phyloP scores from a whole-genome alignment of 331 rosid species.

The Quercus phellos region DNA sequence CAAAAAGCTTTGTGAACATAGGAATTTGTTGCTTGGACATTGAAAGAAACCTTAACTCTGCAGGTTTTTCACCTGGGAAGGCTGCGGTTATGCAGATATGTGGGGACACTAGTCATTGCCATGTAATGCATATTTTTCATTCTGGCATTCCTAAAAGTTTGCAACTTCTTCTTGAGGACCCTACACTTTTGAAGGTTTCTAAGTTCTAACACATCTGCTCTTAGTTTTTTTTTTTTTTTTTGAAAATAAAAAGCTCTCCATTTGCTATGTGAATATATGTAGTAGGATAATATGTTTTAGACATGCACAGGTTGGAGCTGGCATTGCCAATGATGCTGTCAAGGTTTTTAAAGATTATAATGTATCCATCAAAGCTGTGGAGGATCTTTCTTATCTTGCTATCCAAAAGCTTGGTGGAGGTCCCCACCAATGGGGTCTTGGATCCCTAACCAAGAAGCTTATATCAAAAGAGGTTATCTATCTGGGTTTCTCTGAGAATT shows the following conservation, averaged over 20 bases:
- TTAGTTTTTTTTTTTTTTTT: background rate
- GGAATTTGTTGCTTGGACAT: conserved; percentile 14
- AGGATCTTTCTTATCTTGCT: conserved; percentile 66
- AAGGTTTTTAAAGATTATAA: conserved; percentile 70
- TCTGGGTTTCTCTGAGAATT: background rate
- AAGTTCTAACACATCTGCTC: background rate
- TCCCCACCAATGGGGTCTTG: conserved; percentile 55
- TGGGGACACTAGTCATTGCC: conserved; percentile 43
- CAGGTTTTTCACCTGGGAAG: conserved; percentile 80
- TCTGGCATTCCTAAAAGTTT: conserved; percentile 76
- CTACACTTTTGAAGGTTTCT: conserved; percentile 60
- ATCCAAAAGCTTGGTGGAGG: conserved; percentile 63
- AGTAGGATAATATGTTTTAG: background rate
- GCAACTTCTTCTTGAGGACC: conserved; percentile 63
- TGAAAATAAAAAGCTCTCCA: background rate
- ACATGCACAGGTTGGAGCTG: conserved; percentile 69
- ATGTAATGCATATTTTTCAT: conserved; percentile 80
- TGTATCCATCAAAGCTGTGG: conserved; percentile 55
- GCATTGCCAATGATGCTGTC: conserved; percentile 54
- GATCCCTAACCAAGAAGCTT: conserved; percentile 60
- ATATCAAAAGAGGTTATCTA: conserved; percentile 63
- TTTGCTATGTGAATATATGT: background rate
- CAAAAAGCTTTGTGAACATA: conserved; percentile 7
- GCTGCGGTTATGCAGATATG: conserved; percentile 92
- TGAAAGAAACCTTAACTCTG: conserved; percentile 5